Evolutionary conservation across 495 filamentous ascomycete species (phyloP), one percentile per base, ranked within the genome.

Genomic region (Talaromyces liani): DNA sequence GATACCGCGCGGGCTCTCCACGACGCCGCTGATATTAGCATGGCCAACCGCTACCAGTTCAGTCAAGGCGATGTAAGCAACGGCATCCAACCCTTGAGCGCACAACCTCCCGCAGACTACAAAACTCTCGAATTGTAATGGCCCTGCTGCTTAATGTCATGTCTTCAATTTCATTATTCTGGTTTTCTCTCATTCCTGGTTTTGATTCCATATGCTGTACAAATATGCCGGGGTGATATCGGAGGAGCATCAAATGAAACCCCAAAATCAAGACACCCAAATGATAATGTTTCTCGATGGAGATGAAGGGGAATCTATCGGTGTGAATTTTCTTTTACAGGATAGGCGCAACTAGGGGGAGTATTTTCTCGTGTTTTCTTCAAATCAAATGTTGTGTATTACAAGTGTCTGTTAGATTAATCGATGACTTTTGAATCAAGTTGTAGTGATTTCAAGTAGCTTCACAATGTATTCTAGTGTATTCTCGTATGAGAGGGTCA

Each of bases 81-180:
- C 25, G 78, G 76, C 39, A 80, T 86, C 55, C 84, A 89, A 67
- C 91, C 89, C 2, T 73, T 90, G 67, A 90, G 87, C 65, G 80
- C 81, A 16, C 85, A 88, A 55, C 64, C 68, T 36, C 87, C 84
- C 20, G 75, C 76, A 36, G 79, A 80, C 58, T 81, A 71, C 71
- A 82, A 79, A 67, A 74, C 70, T 39, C 69, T 80, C 67, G 80
- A 82, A 57, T 71, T 83, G 66, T 83, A 74, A 76, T 59, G 54
- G 27, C 20, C 7, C 14, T 56, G 53, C 53, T 56, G 24, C 10
- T 82, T 73, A 73, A 63, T 53, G 63, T 68, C 41, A 55, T 67
- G 27, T 14, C 27, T 65, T 41, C 33, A 58, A 22, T 58, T 49
- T 60, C 63, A 18, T 65, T 65, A 60, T 58, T 67, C 64, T 65